Base-by-base conservation (phyloP, 2,329 filamentous ascomycete genomes). In the Aureobasidium lini region DNA sequence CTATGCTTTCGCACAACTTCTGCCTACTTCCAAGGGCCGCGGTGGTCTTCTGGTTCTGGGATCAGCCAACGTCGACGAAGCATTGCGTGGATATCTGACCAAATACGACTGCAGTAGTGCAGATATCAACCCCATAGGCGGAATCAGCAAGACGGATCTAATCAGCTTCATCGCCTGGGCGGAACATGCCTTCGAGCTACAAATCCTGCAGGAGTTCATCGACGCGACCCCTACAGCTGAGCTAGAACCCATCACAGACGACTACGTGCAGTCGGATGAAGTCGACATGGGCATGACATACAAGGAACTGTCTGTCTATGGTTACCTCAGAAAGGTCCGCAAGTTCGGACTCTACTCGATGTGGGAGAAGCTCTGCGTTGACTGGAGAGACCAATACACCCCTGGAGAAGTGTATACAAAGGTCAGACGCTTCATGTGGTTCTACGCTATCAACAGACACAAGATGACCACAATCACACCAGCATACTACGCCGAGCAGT, bases 141-240 rank as follows among this genome's bases (percentile, higher is more conserved):
- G 78, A 10, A 82, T 85, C 60, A 79, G 76, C 60, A 90, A 90
- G 70, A 83, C 78, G 1, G 88, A 91, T 65, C 75, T 90, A 1
- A 89, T 88, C 70, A 73, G 79, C 9, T 90, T 92, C 73, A 87
- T 90, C 61, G 75, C 73, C n/a, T 90, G 83, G 79, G 81, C 84
- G 2, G 71, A 76, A 56, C 73, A 69, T 16, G 73, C 79, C 37
- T 90, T 88, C 66, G 70, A 80, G 5, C 72, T 92, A 1, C 84
- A 85, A 0, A 82, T 87, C 57, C 79, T 90, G 1, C 71, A 82
- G 9, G 78, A 83, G 9, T 92, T 91, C 73, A 71, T 91, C 40
- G 76, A 77, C 11, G 86, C 76, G 6, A 73, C 74, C 0, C 77
- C 76, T 3, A 79, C 76, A 0, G 76, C 76, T 10, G 76, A 79